Evolutionary conservation across 306 rosid species (phyloP).

Genomic region (Trifolium subterraneum): DNA sequence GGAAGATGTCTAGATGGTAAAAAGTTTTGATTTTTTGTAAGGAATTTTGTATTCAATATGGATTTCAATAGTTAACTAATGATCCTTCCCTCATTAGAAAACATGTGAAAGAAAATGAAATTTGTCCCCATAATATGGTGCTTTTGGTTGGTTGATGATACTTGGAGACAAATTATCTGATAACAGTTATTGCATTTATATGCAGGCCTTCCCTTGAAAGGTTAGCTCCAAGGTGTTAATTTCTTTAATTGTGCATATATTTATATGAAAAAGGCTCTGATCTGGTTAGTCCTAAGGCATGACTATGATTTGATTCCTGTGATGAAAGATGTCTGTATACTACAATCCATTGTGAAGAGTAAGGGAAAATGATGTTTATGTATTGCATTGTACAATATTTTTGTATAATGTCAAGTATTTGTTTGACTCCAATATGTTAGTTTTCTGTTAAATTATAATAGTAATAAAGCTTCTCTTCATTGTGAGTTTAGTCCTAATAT

Average conservation of each 20-base stretch:
- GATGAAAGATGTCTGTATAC: background rate
- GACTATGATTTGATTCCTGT: background rate
- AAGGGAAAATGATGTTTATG: background rate
- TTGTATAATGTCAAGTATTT: background rate
- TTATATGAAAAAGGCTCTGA: background rate
- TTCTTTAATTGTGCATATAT: conserved; percentile 5
- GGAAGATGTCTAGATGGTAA: conserved; percentile 67
- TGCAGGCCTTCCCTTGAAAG: background rate
- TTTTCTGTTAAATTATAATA: no score
- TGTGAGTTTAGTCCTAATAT: no score
- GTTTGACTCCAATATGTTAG: background rate
- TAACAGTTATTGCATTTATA: background rate
- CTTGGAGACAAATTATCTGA: background rate
- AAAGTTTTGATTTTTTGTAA: conserved; percentile 42
- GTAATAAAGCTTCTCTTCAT: background rate
- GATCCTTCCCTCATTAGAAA: background rate
- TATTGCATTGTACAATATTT: background rate
- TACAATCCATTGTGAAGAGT: background rate
- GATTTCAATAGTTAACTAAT: conserved; percentile 23
- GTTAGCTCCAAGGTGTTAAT: background rate
- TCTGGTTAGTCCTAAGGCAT: conserved; percentile 6
- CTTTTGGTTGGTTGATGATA: conserved; percentile 26
- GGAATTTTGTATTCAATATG: conserved; percentile 42
- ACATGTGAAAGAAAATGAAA: background rate
- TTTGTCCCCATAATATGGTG: conserved; percentile 1